Evolutionary conservation across 768 basidiomycete species (phyloP).

Genomic region (Amyloporia xantha): DNA sequence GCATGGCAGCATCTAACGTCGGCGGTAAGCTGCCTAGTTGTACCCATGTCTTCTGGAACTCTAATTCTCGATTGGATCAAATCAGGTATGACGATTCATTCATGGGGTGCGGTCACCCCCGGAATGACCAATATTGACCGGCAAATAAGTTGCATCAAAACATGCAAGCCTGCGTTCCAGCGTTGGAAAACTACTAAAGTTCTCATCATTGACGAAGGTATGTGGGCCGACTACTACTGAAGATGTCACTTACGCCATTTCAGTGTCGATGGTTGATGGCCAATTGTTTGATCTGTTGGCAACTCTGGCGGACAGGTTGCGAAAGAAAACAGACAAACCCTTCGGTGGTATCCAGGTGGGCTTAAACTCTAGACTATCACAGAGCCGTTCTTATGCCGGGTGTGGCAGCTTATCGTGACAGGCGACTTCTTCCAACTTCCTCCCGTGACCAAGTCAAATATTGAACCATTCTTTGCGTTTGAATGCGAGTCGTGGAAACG

Average conservation of each 20-base stretch:
- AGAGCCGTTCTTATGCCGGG: too few species aligned
- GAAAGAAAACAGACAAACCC: constrained; percentile 42
- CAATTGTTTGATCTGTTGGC: constrained; percentile 53
- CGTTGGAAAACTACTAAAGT: constrained; percentile 54
- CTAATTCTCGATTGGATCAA: not conserved
- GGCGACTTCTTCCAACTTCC: constrained; percentile 69
- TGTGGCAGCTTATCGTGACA: constrained; percentile 47
- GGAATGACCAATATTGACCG: constrained; percentile 37
- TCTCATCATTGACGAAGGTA: constrained; percentile 63
- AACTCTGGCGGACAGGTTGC: constrained; percentile 42
- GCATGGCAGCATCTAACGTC: constrained; percentile 66
- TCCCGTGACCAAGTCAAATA: constrained; percentile 42
- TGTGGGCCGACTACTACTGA: too few species aligned
- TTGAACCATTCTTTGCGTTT: constrained; percentile 53
- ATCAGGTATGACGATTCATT: constrained; percentile 59
- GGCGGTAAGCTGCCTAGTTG: constrained; percentile 51
- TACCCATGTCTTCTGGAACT: constrained; percentile 19
- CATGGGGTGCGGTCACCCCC: constrained; percentile 54
- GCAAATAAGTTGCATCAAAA: constrained; percentile 44
- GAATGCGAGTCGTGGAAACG: constrained; percentile 53
- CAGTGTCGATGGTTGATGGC: constrained; percentile 70
- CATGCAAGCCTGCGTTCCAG: constrained; percentile 45
- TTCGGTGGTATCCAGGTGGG: constrained; percentile 66
- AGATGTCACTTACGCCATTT: too few species aligned
- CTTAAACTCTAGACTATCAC: constrained; percentile 30